phyloP scores from a whole-genome alignment of 768 basidiomycete genomes.

The Mycena epipterygia region DNA sequence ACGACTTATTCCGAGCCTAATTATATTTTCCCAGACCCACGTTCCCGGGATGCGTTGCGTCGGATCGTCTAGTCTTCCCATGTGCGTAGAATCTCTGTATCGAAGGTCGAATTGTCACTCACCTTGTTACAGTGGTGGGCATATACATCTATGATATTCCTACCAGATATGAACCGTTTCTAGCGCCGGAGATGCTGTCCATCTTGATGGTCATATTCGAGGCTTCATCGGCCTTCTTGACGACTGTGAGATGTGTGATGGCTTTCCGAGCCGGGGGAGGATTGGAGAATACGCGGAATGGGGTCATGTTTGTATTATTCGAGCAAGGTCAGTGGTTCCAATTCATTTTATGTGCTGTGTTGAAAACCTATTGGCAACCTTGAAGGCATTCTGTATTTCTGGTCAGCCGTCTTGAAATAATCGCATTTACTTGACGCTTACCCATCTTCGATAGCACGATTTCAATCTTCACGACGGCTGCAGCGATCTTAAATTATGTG shows the following conservation, averaged over 20 bases:
- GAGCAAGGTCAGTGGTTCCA: slow-evolving; percentile 41
- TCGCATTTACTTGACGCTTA: not conserved
- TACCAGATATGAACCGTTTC: not conserved
- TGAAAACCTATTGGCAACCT: not conserved
- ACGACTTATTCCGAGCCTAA: not conserved
- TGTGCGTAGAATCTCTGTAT: slow-evolving; percentile 10
- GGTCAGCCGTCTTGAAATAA: slow-evolving; percentile 26
- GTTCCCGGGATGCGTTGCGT: slow-evolving; percentile 41
- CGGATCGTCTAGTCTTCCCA: slow-evolving; percentile 38
- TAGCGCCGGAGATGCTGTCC: slow-evolving; percentile 44
- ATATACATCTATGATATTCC: no score
- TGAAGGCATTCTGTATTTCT: slow-evolving; percentile 41
- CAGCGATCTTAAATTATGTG: slow-evolving; percentile 26
- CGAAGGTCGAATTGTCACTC: not conserved
- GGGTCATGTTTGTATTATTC: slow-evolving; percentile 41
- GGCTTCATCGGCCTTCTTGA: slow-evolving; percentile 41
- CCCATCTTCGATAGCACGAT: not conserved
- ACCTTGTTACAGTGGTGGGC: slow-evolving; percentile 6
- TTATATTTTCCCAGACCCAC: slow-evolving; percentile 33
- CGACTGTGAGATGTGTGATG: slow-evolving; percentile 39
- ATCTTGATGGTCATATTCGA: slow-evolving; percentile 47
- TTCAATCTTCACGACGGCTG: slow-evolving; percentile 21
- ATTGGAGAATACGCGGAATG: slow-evolving; percentile 27
- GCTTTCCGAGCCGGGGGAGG: slow-evolving; percentile 37
- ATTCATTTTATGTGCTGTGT: not conserved